phyloP scores from a whole-genome alignment of 164 flowering plant genomes.

The Macadamia integrifolia region DNA sequence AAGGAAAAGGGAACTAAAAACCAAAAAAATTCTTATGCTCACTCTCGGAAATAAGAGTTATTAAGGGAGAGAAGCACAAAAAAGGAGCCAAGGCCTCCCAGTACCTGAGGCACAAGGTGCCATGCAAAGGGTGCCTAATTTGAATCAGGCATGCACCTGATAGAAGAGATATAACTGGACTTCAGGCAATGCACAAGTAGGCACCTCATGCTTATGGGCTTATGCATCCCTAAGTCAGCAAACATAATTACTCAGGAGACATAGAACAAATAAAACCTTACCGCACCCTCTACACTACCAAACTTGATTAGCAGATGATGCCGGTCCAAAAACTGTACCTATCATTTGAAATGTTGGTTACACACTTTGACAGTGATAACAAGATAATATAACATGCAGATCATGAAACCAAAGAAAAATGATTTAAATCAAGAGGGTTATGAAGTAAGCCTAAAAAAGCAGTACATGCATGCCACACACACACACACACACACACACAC shows the following conservation, averaged over 20 bases:
- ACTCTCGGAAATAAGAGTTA: no score
- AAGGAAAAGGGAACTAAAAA: no score
- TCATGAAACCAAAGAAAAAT: not conserved
- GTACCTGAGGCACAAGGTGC: no score
- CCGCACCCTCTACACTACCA: constrained; percentile 98
- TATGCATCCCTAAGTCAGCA: not conserved
- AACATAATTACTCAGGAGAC: not conserved
- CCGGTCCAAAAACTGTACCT: constrained; percentile 97
- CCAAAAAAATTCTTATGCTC: no score
- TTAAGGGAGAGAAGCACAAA: no score
- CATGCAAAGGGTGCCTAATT: no score
- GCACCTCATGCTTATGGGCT: no score
- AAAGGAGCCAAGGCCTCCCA: no score
- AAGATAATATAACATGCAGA: constrained; percentile 2
- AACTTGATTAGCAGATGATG: constrained; percentile 92
- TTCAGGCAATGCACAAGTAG: no score
- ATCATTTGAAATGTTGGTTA: constrained; percentile 10
- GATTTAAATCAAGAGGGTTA: not conserved
- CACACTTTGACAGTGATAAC: not conserved
- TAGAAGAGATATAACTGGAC: no score
- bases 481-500: not conserved
- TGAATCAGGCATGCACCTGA: no score
- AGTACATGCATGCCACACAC: no score
- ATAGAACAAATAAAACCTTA: constrained; percentile 27
- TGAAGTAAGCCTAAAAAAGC: not conserved